Conservation (phyloP, 495 filamentous ascomycete species). For the Talaromyces liani region DNA sequence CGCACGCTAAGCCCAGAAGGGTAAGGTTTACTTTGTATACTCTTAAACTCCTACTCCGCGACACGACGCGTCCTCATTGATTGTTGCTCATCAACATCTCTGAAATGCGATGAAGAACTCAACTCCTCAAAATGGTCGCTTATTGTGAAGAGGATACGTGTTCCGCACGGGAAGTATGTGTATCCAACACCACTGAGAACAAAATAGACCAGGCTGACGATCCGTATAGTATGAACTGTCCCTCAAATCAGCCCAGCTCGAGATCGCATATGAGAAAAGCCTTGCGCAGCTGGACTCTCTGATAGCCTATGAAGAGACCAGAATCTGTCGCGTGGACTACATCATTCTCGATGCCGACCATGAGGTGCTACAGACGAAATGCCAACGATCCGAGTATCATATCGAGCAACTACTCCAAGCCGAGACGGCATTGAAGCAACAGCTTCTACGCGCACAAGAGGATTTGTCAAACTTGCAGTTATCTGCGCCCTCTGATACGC, state of each 20-base stretch:
- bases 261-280: conserved; percentile 58
- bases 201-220: not conserved
- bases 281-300: conserved; percentile 50
- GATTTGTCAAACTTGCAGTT: conserved; percentile 49
- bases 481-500: conserved; percentile 47
- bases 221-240: conserved; percentile 31
- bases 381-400: conserved; percentile 48
- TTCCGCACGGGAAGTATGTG: conserved; percentile 21
- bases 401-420: conserved; percentile 38
- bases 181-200: not conserved
- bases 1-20: not conserved
- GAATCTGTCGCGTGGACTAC: conserved; percentile 56
- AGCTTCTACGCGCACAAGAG: conserved; percentile 49
- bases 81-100: not conserved
- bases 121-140: conserved; percentile 9
- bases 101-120: not conserved
- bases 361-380: conserved; percentile 51
- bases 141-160: conserved; percentile 9
- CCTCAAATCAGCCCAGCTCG: conserved; percentile 44
- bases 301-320: conserved; percentile 58
- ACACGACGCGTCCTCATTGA: not conserved
- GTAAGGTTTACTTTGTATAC: not conserved
- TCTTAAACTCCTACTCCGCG: not conserved
- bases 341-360: conserved; percentile 67
- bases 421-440: conserved; percentile 46